phyloP scores from a whole-genome alignment of 2,329 filamentous ascomycete genomes.

The Neophaeococcomyces mojaviensis region DNA sequence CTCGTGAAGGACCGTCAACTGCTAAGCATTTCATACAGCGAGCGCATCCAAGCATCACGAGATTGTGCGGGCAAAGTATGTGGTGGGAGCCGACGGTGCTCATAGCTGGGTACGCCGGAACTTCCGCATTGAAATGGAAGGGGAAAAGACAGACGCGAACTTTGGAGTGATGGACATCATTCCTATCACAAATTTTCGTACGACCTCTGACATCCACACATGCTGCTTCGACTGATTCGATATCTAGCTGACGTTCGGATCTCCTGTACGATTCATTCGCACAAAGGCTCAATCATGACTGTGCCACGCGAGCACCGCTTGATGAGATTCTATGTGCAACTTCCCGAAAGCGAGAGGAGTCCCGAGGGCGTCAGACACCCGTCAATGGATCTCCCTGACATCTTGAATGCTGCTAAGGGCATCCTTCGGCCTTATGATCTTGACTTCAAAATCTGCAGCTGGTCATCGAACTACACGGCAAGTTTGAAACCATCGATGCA shows the following conservation, averaged over 20 bases:
- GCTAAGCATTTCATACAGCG: too few species aligned
- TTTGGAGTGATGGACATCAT: slow-evolving; percentile 37
- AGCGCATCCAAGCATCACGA: too few species aligned
- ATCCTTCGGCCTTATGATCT: neutral
- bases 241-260: slow-evolving; percentile 52
- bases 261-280: slow-evolving; percentile 52
- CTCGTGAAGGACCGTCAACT: too few species aligned
- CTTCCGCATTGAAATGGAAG: neutral
- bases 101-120: neutral
- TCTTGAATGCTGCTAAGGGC: neutral
- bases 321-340: slow-evolving; percentile 58
- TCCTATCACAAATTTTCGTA: slow-evolving; percentile 41
- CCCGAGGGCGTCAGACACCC: neutral
- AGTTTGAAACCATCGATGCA: too few species aligned
- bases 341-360: slow-evolving; percentile 30
- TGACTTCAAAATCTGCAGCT: neutral
- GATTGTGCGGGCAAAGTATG: neutral
- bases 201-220: too few species aligned
- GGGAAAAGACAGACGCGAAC: neutral
- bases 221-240: too few species aligned
- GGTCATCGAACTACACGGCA: neutral
- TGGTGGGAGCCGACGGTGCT: slow-evolving; percentile 13
- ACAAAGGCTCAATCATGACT: slow-evolving; percentile 53
- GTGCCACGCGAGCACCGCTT: slow-evolving; percentile 57
- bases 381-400: neutral